Conservation (phyloP, 805 yeast species). For the Starmera pachycereana region DNA sequence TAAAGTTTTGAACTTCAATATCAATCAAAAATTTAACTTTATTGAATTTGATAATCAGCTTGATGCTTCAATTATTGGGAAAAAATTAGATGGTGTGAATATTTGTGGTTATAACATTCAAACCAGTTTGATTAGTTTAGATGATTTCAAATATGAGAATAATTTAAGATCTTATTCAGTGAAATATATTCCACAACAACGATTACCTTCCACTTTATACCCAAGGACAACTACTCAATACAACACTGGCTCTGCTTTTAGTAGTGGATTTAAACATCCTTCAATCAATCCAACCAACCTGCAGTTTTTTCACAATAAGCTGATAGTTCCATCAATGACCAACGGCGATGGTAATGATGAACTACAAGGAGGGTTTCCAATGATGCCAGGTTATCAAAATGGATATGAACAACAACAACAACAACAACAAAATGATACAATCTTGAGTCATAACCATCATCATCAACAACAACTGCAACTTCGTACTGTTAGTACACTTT, state of each 20-base stretch:
- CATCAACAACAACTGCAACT: too few species aligned
- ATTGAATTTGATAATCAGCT: constrained; percentile 17
- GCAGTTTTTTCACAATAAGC: too few species aligned
- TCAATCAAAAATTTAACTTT: constrained; percentile 8
- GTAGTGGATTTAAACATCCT: too few species aligned
- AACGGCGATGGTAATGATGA: too few species aligned
- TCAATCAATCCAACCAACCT: too few species aligned
- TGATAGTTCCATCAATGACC: too few species aligned
- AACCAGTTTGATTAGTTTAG: constrained; percentile 2
- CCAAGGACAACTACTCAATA: neutral
- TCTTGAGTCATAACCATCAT: neutral
- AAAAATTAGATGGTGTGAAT: constrained; percentile 16
- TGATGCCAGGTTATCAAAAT: too few species aligned
- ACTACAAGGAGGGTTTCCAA: too few species aligned
- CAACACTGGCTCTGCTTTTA: neutral
- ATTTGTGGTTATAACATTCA: constrained; percentile 10
- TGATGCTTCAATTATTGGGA: constrained; percentile 14
- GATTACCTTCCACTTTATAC: neutral
- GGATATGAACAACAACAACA: too few species aligned
- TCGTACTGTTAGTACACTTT: too few species aligned
- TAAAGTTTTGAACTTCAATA: constrained; percentile 8
- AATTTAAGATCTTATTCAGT: neutral
- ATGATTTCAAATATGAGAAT: neutral
- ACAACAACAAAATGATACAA: neutral
- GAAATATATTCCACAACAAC: neutral